Percentiles rank a stretch among this genome's conserved stretches.
These are phyloP conservation scores for Nitzschia sp. DNA, from an alignment of 108 stramenopile genomes.

Conservation along the genomic window DNA sequence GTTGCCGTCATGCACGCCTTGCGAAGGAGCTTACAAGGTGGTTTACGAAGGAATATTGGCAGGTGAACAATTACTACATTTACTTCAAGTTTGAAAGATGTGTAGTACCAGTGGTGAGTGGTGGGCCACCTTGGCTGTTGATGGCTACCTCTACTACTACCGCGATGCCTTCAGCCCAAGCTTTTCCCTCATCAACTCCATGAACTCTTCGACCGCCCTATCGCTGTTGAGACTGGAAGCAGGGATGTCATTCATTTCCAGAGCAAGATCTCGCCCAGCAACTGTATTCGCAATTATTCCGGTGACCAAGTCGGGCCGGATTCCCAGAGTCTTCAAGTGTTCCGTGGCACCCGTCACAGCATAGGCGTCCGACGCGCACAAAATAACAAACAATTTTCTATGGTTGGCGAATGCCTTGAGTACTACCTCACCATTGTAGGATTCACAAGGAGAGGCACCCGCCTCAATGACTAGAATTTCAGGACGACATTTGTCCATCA, in stretches of 20 bases:
- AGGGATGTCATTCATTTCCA: background rate
- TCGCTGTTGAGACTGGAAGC: background rate
- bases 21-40: no score
- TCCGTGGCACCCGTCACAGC: background rate
- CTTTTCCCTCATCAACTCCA: background rate
- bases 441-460: conserved; percentile 8
- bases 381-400: background rate
- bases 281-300: conserved; percentile 1
- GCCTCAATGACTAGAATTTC: background rate
- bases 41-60: no score
- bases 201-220: background rate
- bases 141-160: background rate
- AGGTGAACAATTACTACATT: no score
- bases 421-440: conserved; percentile 1
- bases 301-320: background rate
- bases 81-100: no score
- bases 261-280: background rate
- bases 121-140: no score
- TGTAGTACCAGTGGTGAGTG: no score
- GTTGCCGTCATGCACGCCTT: no score
- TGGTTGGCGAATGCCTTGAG: background rate
- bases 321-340: background rate
- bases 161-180: background rate
- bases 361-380: background rate
- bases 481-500: background rate